Percentiles rank a stretch among this genome's conserved stretches.
Conservation (phyloP, 306 rosid species). For the Cucumis melo region DNA sequence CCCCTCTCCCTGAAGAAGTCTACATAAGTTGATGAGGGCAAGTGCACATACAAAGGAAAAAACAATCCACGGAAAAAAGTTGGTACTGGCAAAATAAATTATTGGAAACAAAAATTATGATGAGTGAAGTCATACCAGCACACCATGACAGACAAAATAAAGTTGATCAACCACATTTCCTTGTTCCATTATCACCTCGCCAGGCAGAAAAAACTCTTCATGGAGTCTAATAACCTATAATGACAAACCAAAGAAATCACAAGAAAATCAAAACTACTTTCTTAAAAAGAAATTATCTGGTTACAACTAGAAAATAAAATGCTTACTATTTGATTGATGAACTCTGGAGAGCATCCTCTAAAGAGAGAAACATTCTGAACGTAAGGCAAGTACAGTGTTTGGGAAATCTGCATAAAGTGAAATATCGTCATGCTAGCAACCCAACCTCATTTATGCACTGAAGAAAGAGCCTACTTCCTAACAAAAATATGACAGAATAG, state of each 20-base stretch:
- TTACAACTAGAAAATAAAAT: background rate
- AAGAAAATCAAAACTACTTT: background rate
- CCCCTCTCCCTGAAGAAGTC: background rate
- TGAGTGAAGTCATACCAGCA: slow-evolving; percentile 46
- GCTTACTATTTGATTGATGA: slow-evolving; percentile 89
- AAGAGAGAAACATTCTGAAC: slow-evolving; percentile 54
- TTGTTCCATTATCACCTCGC: slow-evolving; percentile 82
- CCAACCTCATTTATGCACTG: background rate
- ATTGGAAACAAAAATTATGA: background rate
- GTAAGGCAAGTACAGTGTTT: slow-evolving; percentile 54
- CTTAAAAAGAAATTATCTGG: background rate
- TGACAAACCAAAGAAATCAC: slow-evolving; percentile 8
- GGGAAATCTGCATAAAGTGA: slow-evolving; percentile 54
- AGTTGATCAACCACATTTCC: slow-evolving; percentile 90
- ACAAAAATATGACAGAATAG: background rate
- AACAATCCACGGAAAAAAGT: background rate
- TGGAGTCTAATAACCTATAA: slow-evolving; percentile 69
- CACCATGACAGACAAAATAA: slow-evolving; percentile 81
- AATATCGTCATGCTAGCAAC: background rate
- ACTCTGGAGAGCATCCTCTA: slow-evolving; percentile 69
- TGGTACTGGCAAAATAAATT: background rate
- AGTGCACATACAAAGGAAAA: background rate
- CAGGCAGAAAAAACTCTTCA: slow-evolving; percentile 95
- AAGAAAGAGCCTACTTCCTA: background rate
- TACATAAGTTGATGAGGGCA: background rate